Conservation (phyloP, 164 flowering plant genomes). For the Berberis thunbergii region DNA sequence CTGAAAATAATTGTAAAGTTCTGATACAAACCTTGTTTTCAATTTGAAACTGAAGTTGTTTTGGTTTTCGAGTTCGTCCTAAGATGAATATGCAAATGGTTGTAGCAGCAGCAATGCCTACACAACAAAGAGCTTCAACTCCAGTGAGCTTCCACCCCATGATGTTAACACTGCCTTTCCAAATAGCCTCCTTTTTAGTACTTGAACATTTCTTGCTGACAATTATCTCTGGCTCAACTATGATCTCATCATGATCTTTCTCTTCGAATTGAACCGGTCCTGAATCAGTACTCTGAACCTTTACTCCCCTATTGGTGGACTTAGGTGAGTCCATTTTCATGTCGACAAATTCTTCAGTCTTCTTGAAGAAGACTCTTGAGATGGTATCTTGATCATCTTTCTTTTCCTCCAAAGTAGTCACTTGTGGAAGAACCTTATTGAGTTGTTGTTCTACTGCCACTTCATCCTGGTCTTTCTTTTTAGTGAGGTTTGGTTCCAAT, state of each 20-base stretch:
- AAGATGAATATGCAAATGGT: conserved; percentile 41
- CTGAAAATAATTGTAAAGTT: too few relatives aligned
- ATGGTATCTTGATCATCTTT: conserved; percentile 24
- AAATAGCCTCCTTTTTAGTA: conserved; percentile 8
- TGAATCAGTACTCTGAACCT: conserved; percentile 22
- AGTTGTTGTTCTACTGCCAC: conserved; percentile 13
- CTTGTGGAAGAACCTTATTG: conserved; percentile 13
- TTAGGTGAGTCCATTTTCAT: conserved; percentile 46
- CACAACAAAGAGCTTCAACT: conserved; percentile 48
- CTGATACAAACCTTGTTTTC: too few relatives aligned
- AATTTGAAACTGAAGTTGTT: conserved; percentile 12
- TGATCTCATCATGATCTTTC: conserved; percentile 9
- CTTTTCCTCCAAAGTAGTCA: neutral
- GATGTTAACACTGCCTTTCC: conserved; percentile 22
- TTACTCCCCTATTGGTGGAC: conserved; percentile 8
- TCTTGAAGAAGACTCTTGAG: conserved; percentile 41
- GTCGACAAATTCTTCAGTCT: conserved; percentile 59
- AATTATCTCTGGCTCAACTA: neutral
- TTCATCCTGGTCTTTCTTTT: conserved; percentile 1
- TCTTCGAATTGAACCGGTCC: conserved; percentile 21
- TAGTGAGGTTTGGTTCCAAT: conserved; percentile 11
- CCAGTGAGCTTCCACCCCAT: conserved; percentile 41
- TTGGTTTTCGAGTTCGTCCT: conserved; percentile 25
- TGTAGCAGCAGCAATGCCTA: conserved; percentile 55
- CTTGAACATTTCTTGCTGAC: neutral